phyloP scores from a whole-genome alignment of 2,329 filamentous ascomycete genomes.

The Ceratocystis cubensis region DNA sequence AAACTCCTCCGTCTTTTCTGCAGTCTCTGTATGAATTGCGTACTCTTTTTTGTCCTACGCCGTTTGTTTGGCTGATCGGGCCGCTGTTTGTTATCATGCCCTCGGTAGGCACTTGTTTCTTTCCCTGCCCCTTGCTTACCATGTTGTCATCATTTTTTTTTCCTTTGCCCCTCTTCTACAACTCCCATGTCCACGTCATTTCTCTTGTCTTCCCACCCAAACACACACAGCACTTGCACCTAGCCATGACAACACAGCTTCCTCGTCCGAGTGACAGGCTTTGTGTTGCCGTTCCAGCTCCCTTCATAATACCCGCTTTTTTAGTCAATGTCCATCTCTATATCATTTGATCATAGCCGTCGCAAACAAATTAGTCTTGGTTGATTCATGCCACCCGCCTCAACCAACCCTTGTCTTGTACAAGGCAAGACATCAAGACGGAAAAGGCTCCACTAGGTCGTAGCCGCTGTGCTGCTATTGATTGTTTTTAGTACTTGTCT shows the following conservation, averaged over 20 bases:
- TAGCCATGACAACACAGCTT: too few species aligned
- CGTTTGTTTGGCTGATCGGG: neutral
- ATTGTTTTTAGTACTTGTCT: neutral
- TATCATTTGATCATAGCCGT: neutral
- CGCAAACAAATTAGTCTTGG: neutral
- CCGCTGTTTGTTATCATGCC: conserved; percentile 4
- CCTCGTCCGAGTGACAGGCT: neutral
- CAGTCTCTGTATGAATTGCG: neutral
- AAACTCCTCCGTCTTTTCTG: neutral
- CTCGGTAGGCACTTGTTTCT: neutral
- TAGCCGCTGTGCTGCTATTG: neutral
- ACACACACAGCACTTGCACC: too few species aligned
- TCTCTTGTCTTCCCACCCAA: neutral
- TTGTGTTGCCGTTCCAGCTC: neutral
- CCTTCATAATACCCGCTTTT: neutral
- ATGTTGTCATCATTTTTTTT: neutral
- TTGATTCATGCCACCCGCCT: neutral
- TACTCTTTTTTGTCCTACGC: neutral
- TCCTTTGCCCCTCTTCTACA: neutral
- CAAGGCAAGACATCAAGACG: neutral
- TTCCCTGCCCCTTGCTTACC: neutral
- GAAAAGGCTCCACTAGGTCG: neutral
- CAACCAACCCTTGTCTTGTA: neutral
- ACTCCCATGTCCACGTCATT: neutral
- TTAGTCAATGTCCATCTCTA: neutral